Base-by-base conservation (phyloP, 139 green algal species). In the Spirogloea muscicola region DNA sequence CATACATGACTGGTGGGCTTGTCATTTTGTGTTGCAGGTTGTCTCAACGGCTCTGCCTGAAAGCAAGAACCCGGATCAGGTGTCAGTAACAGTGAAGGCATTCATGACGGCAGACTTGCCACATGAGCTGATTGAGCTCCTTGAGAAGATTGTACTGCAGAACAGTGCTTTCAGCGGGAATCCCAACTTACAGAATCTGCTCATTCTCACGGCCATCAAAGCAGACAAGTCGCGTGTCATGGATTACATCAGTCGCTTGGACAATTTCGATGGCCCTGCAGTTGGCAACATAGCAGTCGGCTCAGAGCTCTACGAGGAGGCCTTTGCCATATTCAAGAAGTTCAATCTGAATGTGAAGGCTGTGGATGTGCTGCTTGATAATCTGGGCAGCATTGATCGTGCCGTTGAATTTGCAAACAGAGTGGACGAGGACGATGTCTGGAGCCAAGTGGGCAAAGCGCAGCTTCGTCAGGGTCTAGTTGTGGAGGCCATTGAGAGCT, bases 141-240 rank as follows among this genome's bases (percentile, higher is more conserved):
- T 99, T 74, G 94, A 99, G 88, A 99, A 98, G 93, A 99, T 99
- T 72, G 94, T 99, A 74, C 89, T 99, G 52, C 92, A 97, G 84
- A 96, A 96, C 87, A 90, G 81, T 43, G 90, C 90, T 38, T 99
- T 99, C 90, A 90, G 77, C 80, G 95, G 91, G 86, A 99, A 99
- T 84, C 91, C 94, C 67, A 99, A 99, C 91, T 89, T 99, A 85
- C 91, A 98, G 84, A 98, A 98, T 83, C 90, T 98, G 84, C 89
- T 98, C 61, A 86, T 86, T 55, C 72, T 86, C 29, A 98, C 94
- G 1, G 94, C 94, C 80, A 97, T 99, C 88, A 98, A 97, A 89
- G 89, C 88, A n/a, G 87, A 91, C 69, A 80, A 84, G 62, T 84
- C 79, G 40, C 85, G 88, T 1, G 89, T 96, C 3, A 96, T 96